Base-by-base conservation (phyloP, 768 basidiomycete genomes). In the Lactarius evosmus region DNA sequence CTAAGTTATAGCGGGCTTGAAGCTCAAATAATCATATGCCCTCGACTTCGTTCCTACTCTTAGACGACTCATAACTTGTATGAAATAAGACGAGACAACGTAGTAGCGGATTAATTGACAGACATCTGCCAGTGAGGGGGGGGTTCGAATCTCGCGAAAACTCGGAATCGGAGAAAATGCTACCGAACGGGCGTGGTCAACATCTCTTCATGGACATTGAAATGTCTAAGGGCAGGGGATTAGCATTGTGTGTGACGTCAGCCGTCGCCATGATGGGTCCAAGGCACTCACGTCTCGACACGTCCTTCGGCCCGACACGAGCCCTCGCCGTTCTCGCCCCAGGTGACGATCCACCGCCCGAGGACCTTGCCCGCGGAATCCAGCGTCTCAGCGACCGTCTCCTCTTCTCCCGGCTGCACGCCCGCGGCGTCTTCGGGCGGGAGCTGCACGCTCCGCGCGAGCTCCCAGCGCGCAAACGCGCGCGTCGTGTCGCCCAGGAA, bases 381-480 rank as follows among this genome's bases (percentile, higher is more conserved):
- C 49, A 79, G 67, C 3, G 89, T 92, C 74, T 93, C 91, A 16
- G 93, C 92, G 1, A 93, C 81, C 0, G 91, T 91, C 74, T 93
- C 91, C 69, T 91, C 85, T 62, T 75, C 69, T 3, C 85, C 86
- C 0, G 80, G 76, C 19, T 75, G 75, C 2, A 74, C 76, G 41
- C 71, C 67, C 25, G 70, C 63, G 4, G 74, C 69, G 65, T 79
- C 78, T 19, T 77, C 71, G 7, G 69, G 65, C 0, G 78, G 78
- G 0, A 87, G 75, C 55, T 79, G 73, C 33, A 91, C 76, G 27
- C 70, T 76, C 49, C 78, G 73, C 27, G 87, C 85, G 29, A 93
- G 82, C 71, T 91, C 87, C 91, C 90, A 93, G 65, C 84, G 91
- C 14, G 91, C 89, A 67, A 93, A 87, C 2, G 87, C 83, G 36